phyloP scores from a whole-genome alignment of 202 grass and related monocot genomes.

The Brachypodium distachyon region DNA sequence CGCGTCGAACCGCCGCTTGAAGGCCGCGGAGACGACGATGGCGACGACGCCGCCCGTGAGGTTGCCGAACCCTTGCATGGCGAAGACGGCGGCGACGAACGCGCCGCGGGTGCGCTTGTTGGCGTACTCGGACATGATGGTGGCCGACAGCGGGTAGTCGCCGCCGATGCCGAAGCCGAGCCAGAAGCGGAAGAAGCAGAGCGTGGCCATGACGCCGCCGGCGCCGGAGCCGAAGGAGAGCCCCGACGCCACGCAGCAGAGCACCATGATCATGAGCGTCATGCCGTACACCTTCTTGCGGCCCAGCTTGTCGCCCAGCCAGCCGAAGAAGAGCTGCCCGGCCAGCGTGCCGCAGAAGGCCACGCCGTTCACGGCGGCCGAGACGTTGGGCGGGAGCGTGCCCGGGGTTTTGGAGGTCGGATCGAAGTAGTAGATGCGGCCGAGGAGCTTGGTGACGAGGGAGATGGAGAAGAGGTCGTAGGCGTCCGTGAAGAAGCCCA shows the following conservation, averaged over 20 bases:
- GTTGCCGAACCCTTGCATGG: slow-evolving; percentile 71
- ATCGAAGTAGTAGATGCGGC: neutral
- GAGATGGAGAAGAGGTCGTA: slow-evolving; percentile 97
- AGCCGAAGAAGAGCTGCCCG: slow-evolving; percentile 42
- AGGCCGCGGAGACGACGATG: neutral
- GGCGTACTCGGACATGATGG: slow-evolving; percentile 75
- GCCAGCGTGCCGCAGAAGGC: slow-evolving; percentile 20
- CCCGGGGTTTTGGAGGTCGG: neutral
- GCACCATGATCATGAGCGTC: slow-evolving; percentile 38
- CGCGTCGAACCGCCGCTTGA: slow-evolving; percentile 25
- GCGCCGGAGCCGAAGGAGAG: slow-evolving; percentile 31
- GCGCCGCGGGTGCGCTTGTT: slow-evolving; percentile 46
- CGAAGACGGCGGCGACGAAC: slow-evolving; percentile 84
- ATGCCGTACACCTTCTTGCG: slow-evolving; percentile 27
- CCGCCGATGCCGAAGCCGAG: slow-evolving; percentile 63
- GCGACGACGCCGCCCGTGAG: slow-evolving; percentile 6
- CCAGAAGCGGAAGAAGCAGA: slow-evolving; percentile 61
- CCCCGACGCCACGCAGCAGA: slow-evolving; percentile 29
- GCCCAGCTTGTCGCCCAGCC: slow-evolving; percentile 4
- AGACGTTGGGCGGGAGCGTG: neutral
- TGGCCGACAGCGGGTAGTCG: slow-evolving; percentile 57
- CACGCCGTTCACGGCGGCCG: neutral
- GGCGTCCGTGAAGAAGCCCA: slow-evolving; percentile 79
- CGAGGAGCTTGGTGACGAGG: slow-evolving; percentile 52
- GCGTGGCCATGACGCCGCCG: slow-evolving; percentile 17